Base-by-base conservation (phyloP, 78 protist genomes). In the Dictyostelium purpureum region DNA sequence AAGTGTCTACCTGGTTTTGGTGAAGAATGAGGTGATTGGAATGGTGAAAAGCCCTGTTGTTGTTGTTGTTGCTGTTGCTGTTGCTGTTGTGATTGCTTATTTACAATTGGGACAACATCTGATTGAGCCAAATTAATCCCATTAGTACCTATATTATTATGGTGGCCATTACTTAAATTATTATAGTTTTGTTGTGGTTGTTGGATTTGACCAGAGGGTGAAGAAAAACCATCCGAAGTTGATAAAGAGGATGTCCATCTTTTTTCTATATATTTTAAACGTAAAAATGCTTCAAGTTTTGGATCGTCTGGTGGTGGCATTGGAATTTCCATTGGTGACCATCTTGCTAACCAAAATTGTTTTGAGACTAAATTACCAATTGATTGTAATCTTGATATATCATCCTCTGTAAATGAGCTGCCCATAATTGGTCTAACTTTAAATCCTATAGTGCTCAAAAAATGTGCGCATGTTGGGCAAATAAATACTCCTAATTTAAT, bases 401-500 rank as follows among this genome's bases (percentile, higher is more conserved):
- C 92, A 21, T 85, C 92, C 28, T 85, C 92, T 45, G 92, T 33
- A 65, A 85, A 85, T 45, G 52, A 33, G 11, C 77, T 65, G 4
- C 71, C 92, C 82, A 85, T 73, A 7, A 85, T 85, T 33, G 92
- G 92, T 73, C 66, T 73, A 47, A 85, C 92, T 74, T 85, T 85
- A 61, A 85, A 85, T n/a, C 54, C 74, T 7, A 85, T 4, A 4
- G 59, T 71, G 14, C 59, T 43, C 47, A 82, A 35, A 71, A 54
- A 82, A 57, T 82, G 90, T 38, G 90, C 90, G 42, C 90, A 82
- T n/a, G 90, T 82, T 54, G 90, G 90, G 43, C 90, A 82, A 54
- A 85, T 73, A 45, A 85, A 85, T 33, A 73, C 65, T 28, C 92
- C 92, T 0, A 85, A 74, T 45, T 73, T 85, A 18, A 85, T 73